Evolutionary conservation across 2,329 filamentous ascomycete species (phyloP), one percentile per base, ranked within the genome.

Genomic region (Akanthomyces dipterigenus): DNA sequence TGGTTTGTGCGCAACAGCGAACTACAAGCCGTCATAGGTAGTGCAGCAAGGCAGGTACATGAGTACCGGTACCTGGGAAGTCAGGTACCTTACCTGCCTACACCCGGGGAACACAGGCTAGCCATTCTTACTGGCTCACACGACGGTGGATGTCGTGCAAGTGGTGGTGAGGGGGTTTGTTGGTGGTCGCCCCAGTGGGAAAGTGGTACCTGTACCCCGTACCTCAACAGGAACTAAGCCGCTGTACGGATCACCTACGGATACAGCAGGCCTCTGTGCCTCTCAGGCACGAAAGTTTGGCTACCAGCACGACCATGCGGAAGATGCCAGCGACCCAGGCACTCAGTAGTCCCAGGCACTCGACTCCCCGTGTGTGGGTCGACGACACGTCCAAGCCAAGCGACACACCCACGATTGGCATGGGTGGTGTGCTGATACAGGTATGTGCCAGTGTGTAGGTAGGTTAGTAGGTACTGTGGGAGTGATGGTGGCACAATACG

Each of bases 341-440:
- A 59, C 45, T 59, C 56, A 53, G 38, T 56, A 56, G 42, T 53
- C 20, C 16, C 40, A 38, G 43, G 20, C 31, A 46, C 43, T 55
- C 20, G 36, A 43, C 53, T 43, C 24, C 24, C 38, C 6, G 18
- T 9, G 3, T 42, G 55, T 58, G 55, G 55, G 55, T 46, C 45
- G 22, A 3, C 28, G n/a, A 36, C 40, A 51, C 54, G 28, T 42
- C 54, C 42, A 24, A 9, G 20, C n/a, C 7, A 34, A 31, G 5
- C 31, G 48, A 38, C 49, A 38, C 49, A n/a, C 31, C 31, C 49
- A 51, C 28, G n/a, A 18, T 14, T 50, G 28, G 48, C n/a, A 31
- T 12, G 26, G 24, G 4, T 42, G 36, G 16, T 28, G 16, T 42
- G 24, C n/a, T 55, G 38, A 26, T 55, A 22, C 38, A 14, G 48